Evolutionary conservation across 768 basidiomycete species (phyloP).

Genomic region (Tephrocybe sp.): DNA sequence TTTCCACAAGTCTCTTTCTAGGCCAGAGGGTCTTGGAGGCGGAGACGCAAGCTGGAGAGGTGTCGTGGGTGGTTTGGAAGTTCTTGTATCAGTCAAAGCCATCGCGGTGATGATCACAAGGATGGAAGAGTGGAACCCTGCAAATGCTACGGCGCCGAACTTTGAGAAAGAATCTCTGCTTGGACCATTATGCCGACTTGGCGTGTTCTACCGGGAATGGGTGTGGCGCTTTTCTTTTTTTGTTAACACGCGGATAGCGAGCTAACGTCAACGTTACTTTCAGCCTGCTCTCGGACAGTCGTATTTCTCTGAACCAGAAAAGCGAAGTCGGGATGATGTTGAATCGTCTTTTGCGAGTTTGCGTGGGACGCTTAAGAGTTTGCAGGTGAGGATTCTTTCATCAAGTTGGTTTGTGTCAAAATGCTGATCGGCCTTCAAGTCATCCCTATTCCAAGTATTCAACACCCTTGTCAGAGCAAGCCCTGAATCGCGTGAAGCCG

Average conservation of each 20-base stretch:
- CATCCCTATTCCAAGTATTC: conserved; percentile 82
- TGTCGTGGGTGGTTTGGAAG: conserved; percentile 76
- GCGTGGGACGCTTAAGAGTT: conserved; percentile 77
- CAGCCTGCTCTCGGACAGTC: conserved; percentile 74
- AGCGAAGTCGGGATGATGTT: conserved; percentile 67
- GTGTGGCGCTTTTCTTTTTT: conserved; percentile 37
- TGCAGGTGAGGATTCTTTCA: conserved; percentile 54
- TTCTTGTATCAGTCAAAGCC: conserved; percentile 75
- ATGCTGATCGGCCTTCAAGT: conserved; percentile 21
- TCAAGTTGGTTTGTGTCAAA: not conserved
- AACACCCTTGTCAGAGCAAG: conserved; percentile 86
- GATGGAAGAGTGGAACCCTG: conserved; percentile 72
- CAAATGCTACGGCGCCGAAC: conserved; percentile 48
- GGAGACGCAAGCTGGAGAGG: conserved; percentile 84
- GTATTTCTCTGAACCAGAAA: conserved; percentile 87
- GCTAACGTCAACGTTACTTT: conserved; percentile 4
- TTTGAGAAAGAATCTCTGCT: conserved; percentile 71
- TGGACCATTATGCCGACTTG: conserved; percentile 81
- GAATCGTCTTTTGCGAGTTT: conserved; percentile 84
- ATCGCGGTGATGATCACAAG: conserved; percentile 80
- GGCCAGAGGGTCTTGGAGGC: conserved; percentile 68
- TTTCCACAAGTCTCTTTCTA: conserved; percentile 61
- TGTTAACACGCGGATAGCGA: not conserved
- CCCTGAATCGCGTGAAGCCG: conserved; percentile 73
- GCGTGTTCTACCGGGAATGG: conserved; percentile 89